These are phyloP conservation scores for Graphilbum fragrans DNA, from an alignment of 2,329 filamentous ascomycete species.

Conservation along the genomic window DNA sequence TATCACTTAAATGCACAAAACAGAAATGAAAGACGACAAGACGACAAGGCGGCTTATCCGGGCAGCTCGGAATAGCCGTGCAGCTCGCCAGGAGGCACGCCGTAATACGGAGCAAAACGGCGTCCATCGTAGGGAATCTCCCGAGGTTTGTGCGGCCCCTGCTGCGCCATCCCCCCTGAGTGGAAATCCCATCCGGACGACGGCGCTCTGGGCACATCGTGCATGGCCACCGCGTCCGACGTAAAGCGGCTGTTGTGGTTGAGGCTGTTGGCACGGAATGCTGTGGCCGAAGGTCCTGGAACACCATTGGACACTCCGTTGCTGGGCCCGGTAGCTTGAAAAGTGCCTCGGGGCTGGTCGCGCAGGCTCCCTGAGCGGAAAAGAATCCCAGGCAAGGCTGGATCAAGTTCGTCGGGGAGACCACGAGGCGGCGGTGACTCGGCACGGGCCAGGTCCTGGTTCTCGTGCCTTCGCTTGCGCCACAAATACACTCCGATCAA, in stretches of 20 bases:
- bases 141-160: not conserved
- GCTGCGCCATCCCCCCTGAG: too few species aligned
- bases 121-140: constrained; percentile 12
- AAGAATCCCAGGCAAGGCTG: not conserved
- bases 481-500: constrained; percentile 3
- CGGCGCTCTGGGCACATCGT: constrained; percentile 6
- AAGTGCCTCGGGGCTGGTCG: not conserved
- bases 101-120: constrained; percentile 8
- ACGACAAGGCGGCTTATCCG: constrained; percentile 3
- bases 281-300: not conserved
- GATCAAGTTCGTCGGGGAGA: constrained; percentile 4
- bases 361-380: constrained; percentile 4
- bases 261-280: constrained; percentile 1
- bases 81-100: constrained; percentile 4
- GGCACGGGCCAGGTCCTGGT: constrained; percentile 2
- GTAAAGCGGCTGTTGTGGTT: constrained; percentile 2
- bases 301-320: too few species aligned
- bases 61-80: constrained; percentile 8
- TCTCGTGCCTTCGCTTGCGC: constrained; percentile 2
- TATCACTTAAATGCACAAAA: too few species aligned
- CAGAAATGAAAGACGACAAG: not conserved
- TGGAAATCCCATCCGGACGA: not conserved
- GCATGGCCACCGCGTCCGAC: constrained; percentile 9
- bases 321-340: not conserved
- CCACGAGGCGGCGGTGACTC: constrained; percentile 10